phyloP scores from a whole-genome alignment of 805 yeast genomes.

The Metschnikowia peoriensis region DNA sequence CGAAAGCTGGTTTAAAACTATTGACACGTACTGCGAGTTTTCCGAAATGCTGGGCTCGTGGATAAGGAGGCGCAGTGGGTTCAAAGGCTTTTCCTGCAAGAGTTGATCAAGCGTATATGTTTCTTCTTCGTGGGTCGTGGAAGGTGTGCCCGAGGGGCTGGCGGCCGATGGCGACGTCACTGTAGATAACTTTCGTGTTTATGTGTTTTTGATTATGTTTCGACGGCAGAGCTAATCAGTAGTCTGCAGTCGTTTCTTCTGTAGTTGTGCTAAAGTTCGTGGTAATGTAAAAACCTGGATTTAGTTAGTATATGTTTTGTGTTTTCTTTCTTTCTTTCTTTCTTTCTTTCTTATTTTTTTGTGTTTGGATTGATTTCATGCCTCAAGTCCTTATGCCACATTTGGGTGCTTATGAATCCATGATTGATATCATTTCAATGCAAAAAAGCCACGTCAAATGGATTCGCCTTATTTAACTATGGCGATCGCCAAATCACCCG shows the following conservation, averaged over 20 bases:
- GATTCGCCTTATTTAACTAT: background rate
- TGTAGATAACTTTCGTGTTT: slow-evolving; percentile 13
- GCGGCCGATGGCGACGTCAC: slow-evolving; percentile 33
- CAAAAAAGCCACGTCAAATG: background rate
- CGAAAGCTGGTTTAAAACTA: slow-evolving; percentile 52
- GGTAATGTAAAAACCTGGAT: background rate
- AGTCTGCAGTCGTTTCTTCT: slow-evolving; percentile 25
- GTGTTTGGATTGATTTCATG: too few relatives aligned
- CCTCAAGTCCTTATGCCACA: too few relatives aligned
- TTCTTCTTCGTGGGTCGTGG: slow-evolving; percentile 10
- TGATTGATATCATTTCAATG: too few relatives aligned
- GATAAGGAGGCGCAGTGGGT: slow-evolving; percentile 6
- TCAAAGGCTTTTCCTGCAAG: slow-evolving; percentile 11
- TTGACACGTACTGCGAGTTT: slow-evolving; percentile 25
- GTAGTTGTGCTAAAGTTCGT: slow-evolving; percentile 2
- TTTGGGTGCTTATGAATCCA: too few relatives aligned
- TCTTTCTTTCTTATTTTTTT: too few relatives aligned
- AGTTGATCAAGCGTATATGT: slow-evolving; percentile 3
- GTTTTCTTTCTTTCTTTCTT: too few relatives aligned
- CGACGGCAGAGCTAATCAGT: slow-evolving; percentile 39
- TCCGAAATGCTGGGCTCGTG: slow-evolving; percentile 22
- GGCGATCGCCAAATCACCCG: background rate
- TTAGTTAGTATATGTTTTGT: background rate
- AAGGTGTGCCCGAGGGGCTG: slow-evolving; percentile 42
- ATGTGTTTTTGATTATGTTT: background rate